A percentile compares a stretch with the other conserved stretches of the same genome.
Conservation (phyloP, 768 basidiomycete species). For the Serpula lacrymans region DNA sequence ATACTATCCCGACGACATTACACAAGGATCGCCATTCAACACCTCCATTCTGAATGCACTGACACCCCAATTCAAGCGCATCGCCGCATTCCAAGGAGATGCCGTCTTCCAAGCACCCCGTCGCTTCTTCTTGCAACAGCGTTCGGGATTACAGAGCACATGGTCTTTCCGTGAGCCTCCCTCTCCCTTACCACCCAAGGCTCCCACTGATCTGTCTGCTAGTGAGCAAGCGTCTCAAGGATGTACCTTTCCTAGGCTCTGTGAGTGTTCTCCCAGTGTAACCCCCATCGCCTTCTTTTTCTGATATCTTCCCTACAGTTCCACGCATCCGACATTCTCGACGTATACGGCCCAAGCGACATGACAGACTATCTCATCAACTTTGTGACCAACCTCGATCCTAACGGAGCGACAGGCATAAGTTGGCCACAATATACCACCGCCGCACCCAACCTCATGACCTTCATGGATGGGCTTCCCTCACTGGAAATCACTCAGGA, state of each 20-base stretch:
- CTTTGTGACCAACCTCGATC: conserved; percentile 41
- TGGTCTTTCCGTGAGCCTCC: conserved; percentile 27
- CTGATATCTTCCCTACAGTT: conserved; percentile 22
- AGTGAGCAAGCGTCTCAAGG: conserved; percentile 48
- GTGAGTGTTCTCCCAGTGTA: conserved; percentile 19
- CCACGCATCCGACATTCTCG: conserved; percentile 41
- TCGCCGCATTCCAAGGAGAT: conserved; percentile 51
- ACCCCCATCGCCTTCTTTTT: background rate
- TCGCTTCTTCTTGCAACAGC: conserved; percentile 40
- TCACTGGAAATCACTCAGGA: conserved; percentile 37
- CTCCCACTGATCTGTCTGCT: background rate
- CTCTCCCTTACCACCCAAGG: background rate
- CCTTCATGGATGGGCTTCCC: conserved; percentile 35
- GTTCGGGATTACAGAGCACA: conserved; percentile 34
- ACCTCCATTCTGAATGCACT: conserved; percentile 42
- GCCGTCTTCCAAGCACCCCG: conserved; percentile 48
- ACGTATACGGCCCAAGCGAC: conserved; percentile 39
- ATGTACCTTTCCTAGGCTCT: conserved; percentile 41
- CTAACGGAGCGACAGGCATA: conserved; percentile 35
- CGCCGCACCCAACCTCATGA: conserved; percentile 32
- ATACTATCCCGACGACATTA: conserved; percentile 36
- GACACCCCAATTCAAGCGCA: conserved; percentile 48
- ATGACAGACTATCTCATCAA: conserved; percentile 45
- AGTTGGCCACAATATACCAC: conserved; percentile 44
- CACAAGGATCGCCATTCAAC: conserved; percentile 50